Evolutionary conservation across 345 rosid species (phyloP), one percentile per base, ranked within the genome.

Genomic region (Dimocarpus longan): DNA sequence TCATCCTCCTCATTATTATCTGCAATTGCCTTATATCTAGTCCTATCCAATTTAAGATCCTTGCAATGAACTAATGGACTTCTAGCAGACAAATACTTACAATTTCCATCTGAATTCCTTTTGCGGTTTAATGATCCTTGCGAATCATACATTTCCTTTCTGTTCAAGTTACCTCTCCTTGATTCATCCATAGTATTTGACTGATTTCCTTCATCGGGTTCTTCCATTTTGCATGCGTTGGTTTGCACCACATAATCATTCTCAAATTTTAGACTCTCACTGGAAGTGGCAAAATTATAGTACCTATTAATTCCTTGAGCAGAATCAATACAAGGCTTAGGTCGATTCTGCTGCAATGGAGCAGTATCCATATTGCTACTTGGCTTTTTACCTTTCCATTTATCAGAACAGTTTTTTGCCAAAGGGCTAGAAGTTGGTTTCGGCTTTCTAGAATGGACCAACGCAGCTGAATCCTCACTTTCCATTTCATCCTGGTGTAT

Each of bases 401-500:
- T 59, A 59, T 59, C 26, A 21, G 10, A 6, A n/a, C 19, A 18
- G 21, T 3, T 59, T 21, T 59, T 59, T 9, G 5, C 64, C 4
- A 13, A 8, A 54, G 59, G 3, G 8, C 44, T 42, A 42, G 44
- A 42, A 42, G 8, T 6, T 42, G 9, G 44, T 42, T 42, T 42
- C 9, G 8, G 66, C 44, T 63, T 37, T 65, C 69, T 52, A 44
- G 68, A 50, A 52, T 68, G 68, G 8, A 73, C 65, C 37, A 72
- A 66, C 12, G 73, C 87, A 22, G 56, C 37, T 24, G 80, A 68
- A 46, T 76, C 84, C 43, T 80, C 84, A 66, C 81, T 84, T 54
- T 83, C 60, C 39, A 43, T 40, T 68, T 68, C 52, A 68, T 68
- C 48, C 42, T 6, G 10, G n/a, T 42, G 28, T 43, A 43, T 6